Evolutionary conservation across 768 basidiomycete genomes (phyloP), one percentile per base, ranked within the genome.

Genomic region (Lactarius hengduanensis): DNA sequence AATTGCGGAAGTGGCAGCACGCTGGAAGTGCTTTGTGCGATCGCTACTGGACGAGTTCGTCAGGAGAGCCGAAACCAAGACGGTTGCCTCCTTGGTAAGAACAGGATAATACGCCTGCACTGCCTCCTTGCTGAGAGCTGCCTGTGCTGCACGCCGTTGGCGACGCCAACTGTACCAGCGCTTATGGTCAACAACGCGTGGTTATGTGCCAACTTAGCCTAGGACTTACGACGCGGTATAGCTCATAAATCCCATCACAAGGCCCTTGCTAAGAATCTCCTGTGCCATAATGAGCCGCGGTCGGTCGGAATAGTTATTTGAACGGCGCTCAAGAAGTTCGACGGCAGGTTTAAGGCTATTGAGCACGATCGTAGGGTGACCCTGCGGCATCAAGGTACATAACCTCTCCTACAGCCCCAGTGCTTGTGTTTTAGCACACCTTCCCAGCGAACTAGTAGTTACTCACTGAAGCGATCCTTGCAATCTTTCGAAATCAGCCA

Each of bases 1-100:
- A 53, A 53, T 26, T 26, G 22, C 13, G 13, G 50, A 53, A 3
- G 77, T 69, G 1, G 71, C 66, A 3, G 69, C 56, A 22, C 77
- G 76, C 30, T 38, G 41, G 22, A 78, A 55, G 61, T 78, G 75
- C 3, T 73, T 68, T 18, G 73, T 69, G 73, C 74, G 76, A 28
- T 64, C 60, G 16, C 64, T 54, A 6, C 11, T 6, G 22, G 73
- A 62, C 1, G 78, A 69, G 20, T 75, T 64, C 18, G 36, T 36
- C 3, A 79, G 54, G 15, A 79, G 64, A 8, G 72, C 72, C 20
- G 75, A 66, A 20, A 69, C 65, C 36, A 78, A 71, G 8, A 75
- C 30, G 18, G 71, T 67, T 32, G 78, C 72, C 66, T 78, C 78
- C 34, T 65, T 69, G n/a, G 62, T 60, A 61, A 76, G 75, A 38